These are phyloP conservation scores for Polysphondylium violaceum DNA, from an alignment of 78 protist genomes.

Conservation along the genomic window DNA sequence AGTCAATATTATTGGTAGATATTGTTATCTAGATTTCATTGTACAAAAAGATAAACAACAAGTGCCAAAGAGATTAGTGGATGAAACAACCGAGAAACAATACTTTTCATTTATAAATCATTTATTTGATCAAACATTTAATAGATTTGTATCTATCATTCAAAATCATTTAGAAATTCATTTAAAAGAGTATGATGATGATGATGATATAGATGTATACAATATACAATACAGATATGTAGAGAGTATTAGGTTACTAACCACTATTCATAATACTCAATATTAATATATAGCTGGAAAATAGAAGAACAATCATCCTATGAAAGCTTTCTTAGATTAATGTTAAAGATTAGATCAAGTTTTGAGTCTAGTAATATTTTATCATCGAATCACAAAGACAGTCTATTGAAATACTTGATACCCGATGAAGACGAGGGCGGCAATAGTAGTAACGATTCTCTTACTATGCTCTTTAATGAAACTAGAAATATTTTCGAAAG, in stretches of 20 bases:
- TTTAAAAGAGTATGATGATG: conserved; percentile 2
- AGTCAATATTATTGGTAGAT: conserved; percentile 22
- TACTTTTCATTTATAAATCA: conserved; percentile 1
- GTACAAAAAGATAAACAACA: conserved; percentile 7
- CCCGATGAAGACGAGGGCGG: conserved; percentile 18
- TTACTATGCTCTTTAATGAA: conserved; percentile 11
- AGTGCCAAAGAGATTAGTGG: background rate
- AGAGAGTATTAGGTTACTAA: background rate
- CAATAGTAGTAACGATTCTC: background rate
- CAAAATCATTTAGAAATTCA: background rate
- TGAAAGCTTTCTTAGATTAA: conserved; percentile 17
- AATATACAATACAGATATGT: background rate
- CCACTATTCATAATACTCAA: too few relatives aligned
- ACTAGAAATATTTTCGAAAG: conserved; percentile 35
- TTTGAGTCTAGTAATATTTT: conserved; percentile 13
- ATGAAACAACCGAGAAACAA: background rate
- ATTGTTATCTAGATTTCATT: conserved; percentile 31
- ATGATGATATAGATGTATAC: background rate
- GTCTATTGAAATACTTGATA: conserved; percentile 29
- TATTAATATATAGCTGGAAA: conserved; percentile 19
- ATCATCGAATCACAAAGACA: background rate
- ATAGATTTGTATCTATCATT: background rate
- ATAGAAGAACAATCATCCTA: conserved; percentile 16
- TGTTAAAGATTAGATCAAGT: conserved; percentile 20
- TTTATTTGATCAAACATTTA: background rate